phyloP scores from a whole-genome alignment of 2,329 filamentous ascomycete genomes.

The Alternaria sp. region DNA sequence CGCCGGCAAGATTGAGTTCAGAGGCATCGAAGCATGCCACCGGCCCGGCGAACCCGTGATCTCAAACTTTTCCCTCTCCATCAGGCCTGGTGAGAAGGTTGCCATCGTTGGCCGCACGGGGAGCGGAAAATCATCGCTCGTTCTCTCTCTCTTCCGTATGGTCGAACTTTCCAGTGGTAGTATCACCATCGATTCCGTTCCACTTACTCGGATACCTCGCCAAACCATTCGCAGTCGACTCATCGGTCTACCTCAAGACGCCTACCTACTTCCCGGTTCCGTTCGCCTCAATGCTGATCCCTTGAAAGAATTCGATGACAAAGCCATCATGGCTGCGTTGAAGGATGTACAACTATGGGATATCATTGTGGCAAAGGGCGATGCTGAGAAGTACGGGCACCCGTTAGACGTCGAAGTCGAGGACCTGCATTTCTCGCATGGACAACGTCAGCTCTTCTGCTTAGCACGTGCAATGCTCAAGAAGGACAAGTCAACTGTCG shows the following conservation, averaged over 20 bases:
- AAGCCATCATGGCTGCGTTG: conserved; percentile 55
- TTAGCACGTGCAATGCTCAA: conserved; percentile 67
- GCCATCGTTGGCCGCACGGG: conserved; percentile 64
- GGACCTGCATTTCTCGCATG: conserved; percentile 50
- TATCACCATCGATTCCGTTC: conserved; percentile 59
- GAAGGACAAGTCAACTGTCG: conserved; percentile 33
- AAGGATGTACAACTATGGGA: conserved; percentile 58
- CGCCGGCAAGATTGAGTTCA: conserved; percentile 55
- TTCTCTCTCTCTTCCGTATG: conserved; percentile 61
- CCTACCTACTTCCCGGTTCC: conserved; percentile 59
- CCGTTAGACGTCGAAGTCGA: conserved; percentile 44
- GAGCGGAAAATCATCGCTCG: conserved; percentile 62
- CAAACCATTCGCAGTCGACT: conserved; percentile 58
- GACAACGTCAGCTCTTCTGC: conserved; percentile 71
- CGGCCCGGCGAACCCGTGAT: conserved; percentile 53
- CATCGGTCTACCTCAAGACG: conserved; percentile 62
- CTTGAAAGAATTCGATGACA: conserved; percentile 46
- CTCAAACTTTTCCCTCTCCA: conserved; percentile 57
- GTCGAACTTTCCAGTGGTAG: conserved; percentile 55
- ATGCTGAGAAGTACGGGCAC: conserved; percentile 42
- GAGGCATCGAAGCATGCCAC: conserved; percentile 57
- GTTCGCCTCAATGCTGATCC: conserved; percentile 62
- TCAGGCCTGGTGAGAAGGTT: conserved; percentile 60
- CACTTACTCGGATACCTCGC: conserved; percentile 56
- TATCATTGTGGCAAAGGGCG: conserved; percentile 47